Percentiles rank a stretch among this genome's conserved stretches.
phyloP scores from a whole-genome alignment of 371 early-diverging fungal genomes.

The Mortierella sp. region DNA sequence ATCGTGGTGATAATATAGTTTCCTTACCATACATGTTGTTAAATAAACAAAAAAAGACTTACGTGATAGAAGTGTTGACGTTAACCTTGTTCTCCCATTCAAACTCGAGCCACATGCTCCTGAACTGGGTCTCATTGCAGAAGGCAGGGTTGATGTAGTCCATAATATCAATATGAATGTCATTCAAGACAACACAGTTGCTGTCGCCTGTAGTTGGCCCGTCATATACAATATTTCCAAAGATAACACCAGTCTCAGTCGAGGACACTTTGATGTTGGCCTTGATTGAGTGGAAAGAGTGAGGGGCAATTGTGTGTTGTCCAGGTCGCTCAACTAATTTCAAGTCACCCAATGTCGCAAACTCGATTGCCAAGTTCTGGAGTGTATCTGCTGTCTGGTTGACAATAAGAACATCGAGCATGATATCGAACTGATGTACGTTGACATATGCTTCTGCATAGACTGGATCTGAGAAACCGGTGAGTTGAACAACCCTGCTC shows the following conservation, averaged over 20 bases:
- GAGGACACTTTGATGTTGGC: constrained; percentile 98
- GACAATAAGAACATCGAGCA: constrained; percentile 97
- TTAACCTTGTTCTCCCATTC: constrained; percentile 99
- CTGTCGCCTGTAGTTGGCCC: constrained; percentile 85
- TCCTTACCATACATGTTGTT: neutral
- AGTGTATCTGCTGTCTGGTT: constrained; percentile 98
- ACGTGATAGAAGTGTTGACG: constrained; percentile 91
- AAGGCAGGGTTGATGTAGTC: constrained; percentile 96
- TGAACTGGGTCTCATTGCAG: constrained; percentile 95
- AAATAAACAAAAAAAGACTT: constrained; percentile 43
- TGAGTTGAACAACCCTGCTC: constrained; percentile 95
- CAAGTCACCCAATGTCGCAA: constrained; percentile 97
- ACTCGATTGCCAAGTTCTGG: constrained; percentile 97
- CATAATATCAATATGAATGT: constrained; percentile 98
- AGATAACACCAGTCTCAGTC: constrained; percentile 97
- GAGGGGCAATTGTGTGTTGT: constrained; percentile 93
- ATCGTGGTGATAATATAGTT: neutral
- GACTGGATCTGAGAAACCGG: constrained; percentile 98
- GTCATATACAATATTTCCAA: constrained; percentile 97
- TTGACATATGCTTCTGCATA: constrained; percentile 99
- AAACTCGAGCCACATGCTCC: constrained; percentile 98
- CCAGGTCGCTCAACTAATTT: constrained; percentile 96
- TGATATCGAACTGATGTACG: constrained; percentile 97
- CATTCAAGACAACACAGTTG: constrained; percentile 93
- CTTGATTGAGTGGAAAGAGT: constrained; percentile 93